Percentiles rank a stretch among this genome's conserved stretches.
Conservation (phyloP, 257 asterid genomes). For the Linderniella brevidens region DNA sequence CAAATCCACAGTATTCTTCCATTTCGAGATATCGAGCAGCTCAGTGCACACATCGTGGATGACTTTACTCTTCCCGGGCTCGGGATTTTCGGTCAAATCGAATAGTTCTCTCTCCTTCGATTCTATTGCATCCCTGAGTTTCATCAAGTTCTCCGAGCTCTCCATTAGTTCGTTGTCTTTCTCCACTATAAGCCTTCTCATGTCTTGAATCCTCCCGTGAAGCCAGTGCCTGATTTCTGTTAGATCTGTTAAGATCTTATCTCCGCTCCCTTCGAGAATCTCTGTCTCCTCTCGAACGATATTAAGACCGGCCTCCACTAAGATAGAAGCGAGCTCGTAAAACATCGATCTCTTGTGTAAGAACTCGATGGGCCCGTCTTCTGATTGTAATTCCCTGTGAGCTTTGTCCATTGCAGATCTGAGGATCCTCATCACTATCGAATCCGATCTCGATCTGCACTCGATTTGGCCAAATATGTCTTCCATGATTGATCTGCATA, state of each 20-base stretch:
- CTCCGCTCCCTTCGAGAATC: constrained; percentile 25
- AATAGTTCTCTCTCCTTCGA: constrained; percentile 31
- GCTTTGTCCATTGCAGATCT: constrained; percentile 75
- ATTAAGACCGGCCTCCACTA: constrained; percentile 47
- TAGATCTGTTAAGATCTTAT: constrained; percentile 37
- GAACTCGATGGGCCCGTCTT: constrained; percentile 54
- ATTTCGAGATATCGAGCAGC: constrained; percentile 15
- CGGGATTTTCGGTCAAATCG: constrained; percentile 21
- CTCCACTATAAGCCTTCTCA: constrained; percentile 32
- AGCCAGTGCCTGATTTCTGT: constrained; percentile 47
- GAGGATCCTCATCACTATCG: constrained; percentile 47
- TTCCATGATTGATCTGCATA: constrained; percentile 51
- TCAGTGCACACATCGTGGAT: no score
- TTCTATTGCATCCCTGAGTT: constrained; percentile 31
- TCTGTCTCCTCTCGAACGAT: constrained; percentile 47
- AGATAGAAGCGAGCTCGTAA: constrained; percentile 48
- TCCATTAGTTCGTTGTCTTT: constrained; percentile 43
- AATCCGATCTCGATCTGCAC: constrained; percentile 39
- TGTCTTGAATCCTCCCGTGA: constrained; percentile 32
- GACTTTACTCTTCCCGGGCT: constrained; percentile 12
- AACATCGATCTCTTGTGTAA: constrained; percentile 48
- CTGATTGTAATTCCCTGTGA: constrained; percentile 44
- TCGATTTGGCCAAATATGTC: constrained; percentile 40
- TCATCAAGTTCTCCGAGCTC: constrained; percentile 33
- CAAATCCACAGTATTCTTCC: constrained; percentile 35